These are phyloP conservation scores for Calcarisporium arbuscula DNA, from an alignment of 2,329 filamentous ascomycete genomes.

Conservation along the genomic window DNA sequence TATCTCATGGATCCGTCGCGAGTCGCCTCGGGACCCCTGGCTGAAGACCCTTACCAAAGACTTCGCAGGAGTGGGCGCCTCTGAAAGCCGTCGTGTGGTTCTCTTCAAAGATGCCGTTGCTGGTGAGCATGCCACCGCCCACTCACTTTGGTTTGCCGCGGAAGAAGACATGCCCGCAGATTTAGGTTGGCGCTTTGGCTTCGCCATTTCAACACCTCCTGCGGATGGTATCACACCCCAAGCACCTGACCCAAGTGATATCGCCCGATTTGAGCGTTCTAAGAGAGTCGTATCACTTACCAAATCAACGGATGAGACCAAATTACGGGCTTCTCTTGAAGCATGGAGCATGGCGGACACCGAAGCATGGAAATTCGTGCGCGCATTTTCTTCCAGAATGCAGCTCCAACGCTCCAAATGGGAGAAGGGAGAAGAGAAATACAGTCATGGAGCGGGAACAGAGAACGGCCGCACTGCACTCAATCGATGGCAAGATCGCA, in stretches of 20 bases:
- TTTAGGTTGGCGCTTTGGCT: slow-evolving; percentile 86
- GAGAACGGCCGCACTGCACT: slow-evolving; percentile 34
- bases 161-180: slow-evolving; percentile 58
- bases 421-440: slow-evolving; percentile 64
- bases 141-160: slow-evolving; percentile 77
- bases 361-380: slow-evolving; percentile 70
- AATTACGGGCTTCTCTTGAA: slow-evolving; percentile 50
- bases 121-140: slow-evolving; percentile 53
- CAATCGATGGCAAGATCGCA: slow-evolving; percentile 30
- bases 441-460: slow-evolving; percentile 53
- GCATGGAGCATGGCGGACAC: slow-evolving; percentile 67
- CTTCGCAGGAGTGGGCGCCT: slow-evolving; percentile 55
- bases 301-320: slow-evolving; percentile 36
- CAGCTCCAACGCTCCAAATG: slow-evolving; percentile 59
- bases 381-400: slow-evolving; percentile 59
- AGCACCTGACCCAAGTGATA: slow-evolving; percentile 18
- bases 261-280: too few relatives aligned
- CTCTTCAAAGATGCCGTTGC: slow-evolving; percentile 79
- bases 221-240: slow-evolving; percentile 31
- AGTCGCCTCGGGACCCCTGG: slow-evolving; percentile 74
- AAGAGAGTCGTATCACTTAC: slow-evolving; percentile 45
- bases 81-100: slow-evolving; percentile 58
- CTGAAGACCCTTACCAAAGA: slow-evolving; percentile 64
- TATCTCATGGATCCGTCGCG: slow-evolving; percentile 57
- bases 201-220: slow-evolving; percentile 59